These are phyloP conservation scores for Spizellomyces sp. DNA, from an alignment of 192 early-diverging fungal genomes.

Conservation along the genomic window DNA sequence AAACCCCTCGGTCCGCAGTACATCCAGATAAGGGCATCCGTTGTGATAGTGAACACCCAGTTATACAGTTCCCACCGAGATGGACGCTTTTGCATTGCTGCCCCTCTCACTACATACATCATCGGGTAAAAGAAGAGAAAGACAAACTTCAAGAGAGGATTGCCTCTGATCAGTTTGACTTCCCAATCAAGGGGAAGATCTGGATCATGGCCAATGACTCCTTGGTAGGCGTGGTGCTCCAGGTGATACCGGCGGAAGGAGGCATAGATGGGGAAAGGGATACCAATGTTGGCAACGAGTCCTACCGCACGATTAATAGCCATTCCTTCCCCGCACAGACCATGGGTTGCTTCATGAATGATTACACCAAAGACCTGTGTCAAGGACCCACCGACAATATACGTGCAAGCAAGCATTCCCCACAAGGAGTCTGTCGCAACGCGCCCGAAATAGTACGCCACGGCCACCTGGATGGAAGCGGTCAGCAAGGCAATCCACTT, in stretches of 20 bases:
- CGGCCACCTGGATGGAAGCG: conserved; percentile 70
- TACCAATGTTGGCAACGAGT: conserved; percentile 81
- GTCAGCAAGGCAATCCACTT: conserved; percentile 68
- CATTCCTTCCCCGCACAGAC: conserved; percentile 71
- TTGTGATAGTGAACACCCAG: conserved; percentile 38
- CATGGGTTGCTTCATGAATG: conserved; percentile 94
- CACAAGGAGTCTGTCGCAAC: conserved; percentile 65
- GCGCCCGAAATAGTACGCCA: conserved; percentile 73
- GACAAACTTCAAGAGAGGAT: conserved; percentile 27
- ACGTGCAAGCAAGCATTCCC: conserved; percentile 67
- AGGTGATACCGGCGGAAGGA: conserved; percentile 68
- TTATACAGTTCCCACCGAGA: conserved; percentile 49
- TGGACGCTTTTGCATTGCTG: conserved; percentile 40
- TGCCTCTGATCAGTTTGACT: conserved; percentile 59
- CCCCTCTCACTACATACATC: conserved; percentile 84
- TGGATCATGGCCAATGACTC: conserved; percentile 89
- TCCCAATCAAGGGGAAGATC: conserved; percentile 92
- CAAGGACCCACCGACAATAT: conserved; percentile 81
- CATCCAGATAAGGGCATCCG: conserved; percentile 35
- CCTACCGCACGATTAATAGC: conserved; percentile 82
- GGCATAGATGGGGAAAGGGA: conserved; percentile 60
- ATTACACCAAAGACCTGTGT: conserved; percentile 80
- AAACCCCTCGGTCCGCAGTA: conserved; percentile 48
- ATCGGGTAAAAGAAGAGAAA: conserved; percentile 76
- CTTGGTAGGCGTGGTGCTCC: conserved; percentile 97